phyloP scores from a whole-genome alignment of 495 filamentous ascomycete genomes.

The Aspergillus funiculosus region DNA sequence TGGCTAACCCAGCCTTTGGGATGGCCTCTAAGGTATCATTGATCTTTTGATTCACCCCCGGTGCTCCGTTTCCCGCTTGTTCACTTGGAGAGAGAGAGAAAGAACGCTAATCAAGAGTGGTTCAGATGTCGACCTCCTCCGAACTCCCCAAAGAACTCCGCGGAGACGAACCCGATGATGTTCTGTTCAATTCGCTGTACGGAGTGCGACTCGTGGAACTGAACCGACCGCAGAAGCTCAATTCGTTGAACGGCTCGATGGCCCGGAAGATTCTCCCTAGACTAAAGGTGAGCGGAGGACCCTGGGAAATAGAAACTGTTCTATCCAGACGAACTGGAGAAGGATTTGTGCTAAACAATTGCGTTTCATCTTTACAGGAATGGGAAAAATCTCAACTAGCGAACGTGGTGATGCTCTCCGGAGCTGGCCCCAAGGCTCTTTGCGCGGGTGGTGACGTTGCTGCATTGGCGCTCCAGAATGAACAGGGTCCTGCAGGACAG shows the following conservation, averaged over 20 bases:
- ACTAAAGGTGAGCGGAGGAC: conserved; percentile 48
- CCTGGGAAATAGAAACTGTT: not conserved
- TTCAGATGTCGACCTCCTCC: conserved; percentile 54
- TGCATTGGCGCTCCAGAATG: conserved; percentile 66
- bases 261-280: conserved; percentile 83
- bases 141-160: conserved; percentile 47
- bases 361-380: conserved; percentile 46
- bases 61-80: not conserved
- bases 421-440: conserved; percentile 74
- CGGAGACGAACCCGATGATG: conserved; percentile 79
- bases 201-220: conserved; percentile 90
- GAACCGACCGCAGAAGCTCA: conserved; percentile 84
- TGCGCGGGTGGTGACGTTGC: conserved; percentile 92
- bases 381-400: conserved; percentile 92
- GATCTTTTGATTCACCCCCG: not conserved
- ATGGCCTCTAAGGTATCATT: conserved; percentile 35
- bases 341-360: conserved; percentile 16
- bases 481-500: conserved; percentile 58
- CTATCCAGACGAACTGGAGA: not conserved
- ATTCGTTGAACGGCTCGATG: conserved; percentile 91
- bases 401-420: conserved; percentile 88
- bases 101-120: conserved; percentile 1
- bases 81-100: too few species aligned
- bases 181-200: conserved; percentile 80
- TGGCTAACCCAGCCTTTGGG: conserved; percentile 56